Percentiles rank a stretch among this genome's conserved stretches.
Evolutionary conservation across 2,329 filamentous ascomycete species (phyloP).

Genomic region (Colletotrichum liaoningense): DNA sequence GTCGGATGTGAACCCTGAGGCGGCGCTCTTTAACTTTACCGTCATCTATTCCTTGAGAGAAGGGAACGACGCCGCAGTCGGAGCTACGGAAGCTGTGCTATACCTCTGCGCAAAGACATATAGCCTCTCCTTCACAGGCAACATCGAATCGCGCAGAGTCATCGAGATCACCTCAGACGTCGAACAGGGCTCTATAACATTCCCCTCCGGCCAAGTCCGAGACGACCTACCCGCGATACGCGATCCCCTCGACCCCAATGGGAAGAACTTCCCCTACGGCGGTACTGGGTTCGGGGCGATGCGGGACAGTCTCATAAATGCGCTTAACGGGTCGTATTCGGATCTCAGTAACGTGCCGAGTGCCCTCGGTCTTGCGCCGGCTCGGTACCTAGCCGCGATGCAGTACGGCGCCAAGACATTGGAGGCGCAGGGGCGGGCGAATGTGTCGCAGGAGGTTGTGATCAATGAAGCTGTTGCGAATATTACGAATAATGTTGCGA

Average conservation of each 20-base stretch:
- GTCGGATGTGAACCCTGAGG: background rate
- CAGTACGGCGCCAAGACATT: background rate
- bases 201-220: background rate
- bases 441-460: background rate
- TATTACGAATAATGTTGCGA: conserved; percentile 10
- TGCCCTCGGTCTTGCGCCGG: background rate
- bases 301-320: background rate
- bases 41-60: background rate
- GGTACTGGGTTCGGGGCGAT: background rate
- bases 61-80: background rate
- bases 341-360: background rate
- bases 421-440: background rate
- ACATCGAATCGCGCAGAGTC: conserved; percentile 3
- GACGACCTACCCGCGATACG: conserved; percentile 2
- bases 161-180: background rate
- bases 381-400: background rate
- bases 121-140: conserved; percentile 13
- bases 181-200: conserved; percentile 4
- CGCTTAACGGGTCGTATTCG: conserved; percentile 3
- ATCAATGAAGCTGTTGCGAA: background rate
- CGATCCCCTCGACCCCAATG: background rate
- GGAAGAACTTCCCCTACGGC: background rate
- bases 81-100: conserved; percentile 31
- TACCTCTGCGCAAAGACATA: conserved; percentile 36
- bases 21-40: conserved; percentile 23